These are phyloP conservation scores for Fragaria nilgerrensis DNA, from an alignment of 306 rosid genomes.

Conservation along the genomic window DNA sequence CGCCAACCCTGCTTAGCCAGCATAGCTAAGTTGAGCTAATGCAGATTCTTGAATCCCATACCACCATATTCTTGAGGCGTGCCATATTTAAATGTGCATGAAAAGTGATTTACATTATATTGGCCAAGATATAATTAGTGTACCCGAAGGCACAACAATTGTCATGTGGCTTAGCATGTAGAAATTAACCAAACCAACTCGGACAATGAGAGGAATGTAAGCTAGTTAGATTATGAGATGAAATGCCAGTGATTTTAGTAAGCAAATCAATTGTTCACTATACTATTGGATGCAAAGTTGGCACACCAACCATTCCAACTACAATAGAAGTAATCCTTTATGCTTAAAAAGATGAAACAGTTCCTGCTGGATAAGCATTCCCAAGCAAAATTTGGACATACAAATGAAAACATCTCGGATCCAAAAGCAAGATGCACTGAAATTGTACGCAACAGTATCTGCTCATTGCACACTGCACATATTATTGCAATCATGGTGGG, in stretches of 20 bases:
- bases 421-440: slow-evolving; percentile 29
- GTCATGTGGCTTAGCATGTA: background rate
- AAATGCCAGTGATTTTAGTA: background rate
- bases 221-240: background rate
- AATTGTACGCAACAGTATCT: slow-evolving; percentile 33
- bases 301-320: background rate
- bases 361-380: slow-evolving; percentile 32
- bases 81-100: too few relatives aligned
- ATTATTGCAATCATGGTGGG: slow-evolving; percentile 40
- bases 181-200: background rate
- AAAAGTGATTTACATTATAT: too few relatives aligned
- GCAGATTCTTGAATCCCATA: too few relatives aligned
- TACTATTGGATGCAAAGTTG: background rate
- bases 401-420: slow-evolving; percentile 22
- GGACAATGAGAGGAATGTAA: background rate
- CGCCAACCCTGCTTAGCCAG: too few relatives aligned
- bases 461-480: slow-evolving; percentile 48
- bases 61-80: too few relatives aligned
- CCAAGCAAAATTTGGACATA: slow-evolving; percentile 29
- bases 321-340: background rate
- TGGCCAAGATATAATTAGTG: too few relatives aligned
- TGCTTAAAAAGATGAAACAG: slow-evolving; percentile 17
- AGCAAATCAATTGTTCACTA: background rate
- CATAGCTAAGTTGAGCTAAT: too few relatives aligned
- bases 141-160: background rate